Evolutionary conservation across 1,139 yeast genomes (phyloP), one percentile per base, ranked within the genome.

Genomic region (Geotrichum fermentans): DNA sequence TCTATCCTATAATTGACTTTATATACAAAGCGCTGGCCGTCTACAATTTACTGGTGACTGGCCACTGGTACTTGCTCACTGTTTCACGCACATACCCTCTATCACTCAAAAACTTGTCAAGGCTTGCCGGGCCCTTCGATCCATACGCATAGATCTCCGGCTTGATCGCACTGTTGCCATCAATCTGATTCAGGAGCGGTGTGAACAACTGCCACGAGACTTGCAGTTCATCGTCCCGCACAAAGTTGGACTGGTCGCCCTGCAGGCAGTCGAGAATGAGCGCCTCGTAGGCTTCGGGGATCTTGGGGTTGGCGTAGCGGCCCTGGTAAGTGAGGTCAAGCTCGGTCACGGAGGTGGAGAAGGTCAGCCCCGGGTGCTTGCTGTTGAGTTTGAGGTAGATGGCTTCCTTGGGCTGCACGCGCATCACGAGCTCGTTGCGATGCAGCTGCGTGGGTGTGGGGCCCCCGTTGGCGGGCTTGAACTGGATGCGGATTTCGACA

Each of bases 261-360:
- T 80, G 77, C 65, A 83, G 73, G 55, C 92, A 86, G 68, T 94
- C 98, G 68, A 95, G 80, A 60, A 92, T 87, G 61, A 92, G 80
- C 2, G 96, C 85, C 73, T 94, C 98, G 69, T 92, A 92, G 43
- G 97, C 98, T 73, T 90, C 97, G 46, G 98, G 97, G 62, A 92
- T 90, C 50, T 61, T 60, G 71, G 88, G 84, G 21, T 42, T 42
- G 58, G 86, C 74, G 73, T 84, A 94, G 64, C 97, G 81, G 47
- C 77, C 75, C 52, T 83, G 73, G 69, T 92, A 92, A 40, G 95
- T 85, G 65, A 94, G 76, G 66, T 90, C 96, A 63, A 94, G 78
- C 65, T 90, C 97, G 30, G 96, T 87, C 56, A 86, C 77, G 37
- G 90, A 80, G 34, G 95, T 83, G 61, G 79, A 78, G 58, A 85